Base-by-base conservation (phyloP, 139 green algal species). In the Pycnococcus provasolii region DNA sequence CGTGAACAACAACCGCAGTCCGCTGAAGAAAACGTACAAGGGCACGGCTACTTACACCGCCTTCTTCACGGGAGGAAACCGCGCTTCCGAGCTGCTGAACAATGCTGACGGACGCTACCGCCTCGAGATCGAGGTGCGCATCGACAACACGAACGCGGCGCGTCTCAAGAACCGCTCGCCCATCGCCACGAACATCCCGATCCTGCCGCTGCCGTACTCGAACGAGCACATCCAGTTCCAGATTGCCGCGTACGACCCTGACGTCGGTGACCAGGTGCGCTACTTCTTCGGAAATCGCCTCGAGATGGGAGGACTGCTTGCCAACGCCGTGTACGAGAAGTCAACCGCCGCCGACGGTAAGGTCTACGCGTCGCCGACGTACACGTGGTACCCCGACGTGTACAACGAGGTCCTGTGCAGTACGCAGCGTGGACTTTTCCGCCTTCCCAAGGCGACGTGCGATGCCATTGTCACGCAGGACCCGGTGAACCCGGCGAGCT, bases 31-130 rank as follows among this genome's bases (percentile, higher is more conserved):
- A 57, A 15, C 51, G 51, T 15, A 15, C 51, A 26, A 15, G 42
- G 7, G 60, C 60, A 60, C 9, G 6, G 46, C 42, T 7, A 60
- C 69, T 40, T 75, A 63, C 15, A 54, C 64, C 9, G 69, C 69
- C 39, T 75, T 57, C 69, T 75, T 75, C 69, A 75, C 69, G 3
- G 69, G 69, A 39, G 69, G 69, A 45, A 70, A 75, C 69, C 62
- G 69, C 15, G 37, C 70, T 3, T 26, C 42, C 43, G 62, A 73
- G 39, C 69, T 75, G 4, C 63, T 71, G 48, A 75, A 75, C 69
- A 75, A 75, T 61, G 11, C 41, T 3, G 61, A 62, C 62, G 69
- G 69, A 15, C 62, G 69, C 39, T 73, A 60, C 67, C 42, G 67
- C 37, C 59, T 73, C 7, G 69, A 75, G 61, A 47, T 70, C 13